Percentiles rank a stretch among this genome's conserved stretches.
phyloP scores from a whole-genome alignment of 257 asterid species.

The Solanum chaucha region DNA sequence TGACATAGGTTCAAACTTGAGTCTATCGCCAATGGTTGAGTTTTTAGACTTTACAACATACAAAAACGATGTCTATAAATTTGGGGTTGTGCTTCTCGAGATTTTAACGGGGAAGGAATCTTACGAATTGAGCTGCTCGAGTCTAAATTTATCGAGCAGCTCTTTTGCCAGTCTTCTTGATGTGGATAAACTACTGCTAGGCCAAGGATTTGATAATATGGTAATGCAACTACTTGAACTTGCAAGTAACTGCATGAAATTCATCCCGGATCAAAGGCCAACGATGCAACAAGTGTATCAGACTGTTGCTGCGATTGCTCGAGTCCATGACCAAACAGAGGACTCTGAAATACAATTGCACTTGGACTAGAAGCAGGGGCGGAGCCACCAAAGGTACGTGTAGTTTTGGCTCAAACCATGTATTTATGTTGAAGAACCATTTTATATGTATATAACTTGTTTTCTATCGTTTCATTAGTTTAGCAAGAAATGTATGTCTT shows the following conservation, averaged over 20 bases:
- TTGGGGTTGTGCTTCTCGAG: too few species aligned
- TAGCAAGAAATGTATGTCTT: not conserved
- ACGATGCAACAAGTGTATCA: not conserved
- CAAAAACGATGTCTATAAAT: not conserved
- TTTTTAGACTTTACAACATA: not conserved
- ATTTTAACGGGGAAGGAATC: too few species aligned
- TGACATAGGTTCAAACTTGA: not conserved
- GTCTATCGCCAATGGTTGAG: not conserved
- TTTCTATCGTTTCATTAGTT: not conserved
- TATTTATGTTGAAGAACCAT: not conserved
- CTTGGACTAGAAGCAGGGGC: not conserved
- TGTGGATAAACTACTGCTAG: not conserved
- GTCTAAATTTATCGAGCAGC: not conserved
- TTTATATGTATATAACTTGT: not conserved
- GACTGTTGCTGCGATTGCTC: not conserved
- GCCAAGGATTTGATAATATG: not conserved
- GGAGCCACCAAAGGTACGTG: not conserved
- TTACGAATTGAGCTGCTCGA: not conserved
- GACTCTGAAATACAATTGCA: not conserved
- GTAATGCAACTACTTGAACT: not conserved
- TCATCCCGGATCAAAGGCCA: not conserved
- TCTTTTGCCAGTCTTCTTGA: not conserved
- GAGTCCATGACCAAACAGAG: not conserved
- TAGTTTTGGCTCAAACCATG: not conserved
- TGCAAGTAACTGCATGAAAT: not conserved